A percentile compares a stretch with the other conserved stretches of the same genome.
These are phyloP conservation scores for Elsinoe necatrix DNA, from an alignment of 2,329 filamentous ascomycete genomes.

Conservation along the genomic window DNA sequence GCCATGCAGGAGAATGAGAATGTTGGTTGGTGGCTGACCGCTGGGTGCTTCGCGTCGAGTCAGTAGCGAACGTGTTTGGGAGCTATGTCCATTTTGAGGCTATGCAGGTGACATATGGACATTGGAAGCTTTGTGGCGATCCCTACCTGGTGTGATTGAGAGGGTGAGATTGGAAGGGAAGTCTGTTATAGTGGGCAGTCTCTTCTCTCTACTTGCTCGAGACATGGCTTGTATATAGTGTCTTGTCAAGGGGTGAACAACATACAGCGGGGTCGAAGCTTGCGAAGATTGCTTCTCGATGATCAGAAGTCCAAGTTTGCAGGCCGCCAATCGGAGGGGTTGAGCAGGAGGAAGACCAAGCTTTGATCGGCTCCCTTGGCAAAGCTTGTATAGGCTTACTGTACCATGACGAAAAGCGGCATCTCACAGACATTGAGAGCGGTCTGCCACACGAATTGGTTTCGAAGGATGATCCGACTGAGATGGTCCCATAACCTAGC, in stretches of 20 bases:
- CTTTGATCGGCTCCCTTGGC: not conserved
- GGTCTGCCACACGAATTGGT: too few species aligned
- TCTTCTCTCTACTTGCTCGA: constrained; percentile 17
- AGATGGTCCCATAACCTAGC: too few species aligned
- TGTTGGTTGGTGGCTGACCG: constrained; percentile 56
- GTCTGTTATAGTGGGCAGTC: constrained; percentile 36
- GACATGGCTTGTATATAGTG: not conserved
- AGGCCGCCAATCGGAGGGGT: not conserved
- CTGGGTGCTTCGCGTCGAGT: constrained; percentile 29
- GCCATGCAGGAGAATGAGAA: constrained; percentile 76
- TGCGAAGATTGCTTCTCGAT: not conserved
- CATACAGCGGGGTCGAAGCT: not conserved
- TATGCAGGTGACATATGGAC: constrained; percentile 8
- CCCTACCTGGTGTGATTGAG: constrained; percentile 40
- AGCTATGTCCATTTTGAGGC: constrained; percentile 16
- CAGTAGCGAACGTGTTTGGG: constrained; percentile 15
- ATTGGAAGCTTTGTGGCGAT: constrained; percentile 1
- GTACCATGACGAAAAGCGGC: not conserved
- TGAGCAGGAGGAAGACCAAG: not conserved
- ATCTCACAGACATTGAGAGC: not conserved
- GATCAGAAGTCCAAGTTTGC: not conserved
- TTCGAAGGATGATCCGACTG: too few species aligned
- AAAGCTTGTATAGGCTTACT: constrained; percentile 1
- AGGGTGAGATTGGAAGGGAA: constrained; percentile 35
- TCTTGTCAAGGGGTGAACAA: not conserved